Evolutionary conservation across 257 asterid species (phyloP), one percentile per base, ranked within the genome.

Genomic region (Solanum habrochaites): DNA sequence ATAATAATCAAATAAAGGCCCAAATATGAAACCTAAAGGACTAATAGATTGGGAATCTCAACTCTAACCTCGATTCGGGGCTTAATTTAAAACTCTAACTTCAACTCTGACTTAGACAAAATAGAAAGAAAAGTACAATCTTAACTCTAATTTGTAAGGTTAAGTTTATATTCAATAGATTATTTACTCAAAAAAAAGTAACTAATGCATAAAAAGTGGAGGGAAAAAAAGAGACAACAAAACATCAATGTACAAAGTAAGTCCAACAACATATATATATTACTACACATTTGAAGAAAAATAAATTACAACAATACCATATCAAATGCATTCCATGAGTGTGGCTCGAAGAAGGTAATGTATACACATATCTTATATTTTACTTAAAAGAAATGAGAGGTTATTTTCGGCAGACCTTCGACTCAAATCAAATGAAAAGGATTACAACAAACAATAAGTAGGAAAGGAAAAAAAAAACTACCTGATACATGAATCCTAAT

Each of bases 401-500:
- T 62, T 60, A 1, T 9, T 62, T 62, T 62, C 2, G 0, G 11
- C 9, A 23, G 3, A 4, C 3, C 0, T 1, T n/a, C 16, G 1
- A 62, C 0, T 62, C 70, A 62, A n/a, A 62, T 1, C 1, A n/a
- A 2, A 62, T 62, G 2, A 62, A 62, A n/a, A n/a, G 0, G 3
- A 62, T 8, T 11, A 2, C 4, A 62, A 0, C 0, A 62, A 62
- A n/a, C 11, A 62, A 60, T 1, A n/a, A 62, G 8, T 5, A 4
- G 15, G 29, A 62, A 62, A 62, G 11, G 31, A 60, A 23, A 23
- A 60, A 60, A 60, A 11, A 60, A 60, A 62, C 15, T n/a, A 23
- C 0, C 0, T 1, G 0, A 23, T 62, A 10, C 31, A 62, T 62
- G 0, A 60, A 21, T 60, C 25, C 31, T 23, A 62, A 15, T 0